Conservation (phyloP, 2,329 filamentous ascomycete genomes). For the Trichoderma atroviride region DNA sequence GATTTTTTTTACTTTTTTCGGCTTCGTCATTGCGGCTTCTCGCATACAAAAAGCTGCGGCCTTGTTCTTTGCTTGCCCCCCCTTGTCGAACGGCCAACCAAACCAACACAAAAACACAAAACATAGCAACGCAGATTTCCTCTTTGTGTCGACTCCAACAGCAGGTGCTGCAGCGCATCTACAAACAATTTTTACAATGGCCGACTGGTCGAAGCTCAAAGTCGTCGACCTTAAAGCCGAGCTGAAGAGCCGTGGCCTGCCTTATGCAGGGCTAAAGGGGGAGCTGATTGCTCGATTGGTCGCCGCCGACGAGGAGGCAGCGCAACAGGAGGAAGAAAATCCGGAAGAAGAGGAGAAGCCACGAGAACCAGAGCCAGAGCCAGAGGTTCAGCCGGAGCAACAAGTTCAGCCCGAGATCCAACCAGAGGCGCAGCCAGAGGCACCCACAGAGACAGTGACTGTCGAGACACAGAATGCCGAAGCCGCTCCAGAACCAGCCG, state of each 20-base stretch:
- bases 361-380: not conserved
- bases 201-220: constrained; percentile 63
- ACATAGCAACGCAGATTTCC: not conserved
- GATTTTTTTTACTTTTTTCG: not conserved
- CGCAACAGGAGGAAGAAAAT: not conserved
- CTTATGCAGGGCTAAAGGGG: constrained; percentile 69
- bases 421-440: not conserved
- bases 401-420: not conserved
- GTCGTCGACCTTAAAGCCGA: constrained; percentile 76
- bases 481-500: constrained; percentile 1
- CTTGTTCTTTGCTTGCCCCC: constrained; percentile 1
- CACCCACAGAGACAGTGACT: not conserved
- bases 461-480: not conserved
- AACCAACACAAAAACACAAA: not conserved
- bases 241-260: constrained; percentile 71
- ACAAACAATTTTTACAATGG: constrained; percentile 42
- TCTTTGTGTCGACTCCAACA: not conserved
- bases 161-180: constrained; percentile 10
- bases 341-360: not conserved
- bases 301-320: constrained; percentile 32
- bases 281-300: constrained; percentile 69
- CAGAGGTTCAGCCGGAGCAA: not conserved
- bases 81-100: constrained; percentile 3
- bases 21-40: not conserved
- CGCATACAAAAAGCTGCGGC: constrained; percentile 1